A percentile compares a stretch with the other conserved stretches of the same genome.
Conservation (phyloP, 305 asterid genomes). For the Plantago coronopus region DNA sequence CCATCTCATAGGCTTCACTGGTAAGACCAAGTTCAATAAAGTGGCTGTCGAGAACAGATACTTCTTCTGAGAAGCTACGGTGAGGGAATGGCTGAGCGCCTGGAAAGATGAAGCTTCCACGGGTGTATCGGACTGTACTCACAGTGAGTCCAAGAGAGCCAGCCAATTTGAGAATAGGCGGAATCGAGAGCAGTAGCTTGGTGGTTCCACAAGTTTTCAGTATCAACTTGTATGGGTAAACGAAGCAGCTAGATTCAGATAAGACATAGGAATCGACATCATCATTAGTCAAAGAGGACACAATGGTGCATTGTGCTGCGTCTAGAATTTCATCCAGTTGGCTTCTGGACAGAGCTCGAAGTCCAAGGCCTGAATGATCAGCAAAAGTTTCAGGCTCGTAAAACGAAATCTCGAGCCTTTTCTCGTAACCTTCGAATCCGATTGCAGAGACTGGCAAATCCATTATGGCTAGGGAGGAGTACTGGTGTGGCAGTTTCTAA, state of each 20-base stretch:
- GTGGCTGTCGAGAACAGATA: conserved; percentile 6
- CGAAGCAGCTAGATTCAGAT: conserved; percentile 11
- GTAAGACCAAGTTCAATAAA: conserved; percentile 4
- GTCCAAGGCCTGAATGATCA: conserved; percentile 1
- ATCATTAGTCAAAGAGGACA: conserved; percentile 3
- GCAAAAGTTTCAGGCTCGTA: conserved; percentile 2
- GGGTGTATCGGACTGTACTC: conserved; percentile 7
- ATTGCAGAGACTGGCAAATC: conserved; percentile 3
- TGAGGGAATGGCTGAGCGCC: conserved; percentile 14
- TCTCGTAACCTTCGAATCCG: conserved; percentile 9
- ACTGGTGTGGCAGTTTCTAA: not conserved
- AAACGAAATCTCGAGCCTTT: conserved; percentile 8
- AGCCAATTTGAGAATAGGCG: conserved; percentile 7
- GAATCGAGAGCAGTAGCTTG: conserved; percentile 10
- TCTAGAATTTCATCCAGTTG: conserved; percentile 11
- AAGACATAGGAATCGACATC: conserved; percentile 8
- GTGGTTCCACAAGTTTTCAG: conserved; percentile 12
- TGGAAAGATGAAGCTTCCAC: conserved; percentile 13
- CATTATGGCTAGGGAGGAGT: conserved; percentile 1
- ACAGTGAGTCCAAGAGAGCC: not conserved
- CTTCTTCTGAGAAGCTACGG: conserved; percentile 10
- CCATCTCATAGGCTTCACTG: conserved; percentile 4
- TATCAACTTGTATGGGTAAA: conserved; percentile 7
- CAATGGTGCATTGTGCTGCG: conserved; percentile 7
- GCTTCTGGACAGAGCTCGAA: conserved; percentile 3